Base-by-base conservation (phyloP, 73 alveolate species). In the Tetrahymena elliotti region DNA sequence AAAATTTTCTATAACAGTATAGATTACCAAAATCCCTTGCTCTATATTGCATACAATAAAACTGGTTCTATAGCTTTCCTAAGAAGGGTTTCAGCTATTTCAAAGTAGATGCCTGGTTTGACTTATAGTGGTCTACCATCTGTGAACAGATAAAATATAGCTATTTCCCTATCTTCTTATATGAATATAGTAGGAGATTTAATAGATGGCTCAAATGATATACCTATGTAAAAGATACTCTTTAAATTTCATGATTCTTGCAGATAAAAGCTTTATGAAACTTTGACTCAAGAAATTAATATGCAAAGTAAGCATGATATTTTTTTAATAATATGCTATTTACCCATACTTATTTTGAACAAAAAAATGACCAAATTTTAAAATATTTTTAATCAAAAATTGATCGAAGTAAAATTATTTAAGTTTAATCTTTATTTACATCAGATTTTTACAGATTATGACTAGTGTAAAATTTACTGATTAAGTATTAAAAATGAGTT, bases 1-100 rank as follows among this genome's bases (percentile, higher is more conserved):
- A 96, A 96, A 27, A 24, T 88, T 83, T 93, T 96, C 15, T 95
- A 94, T 33, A 83, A 93, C 0, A 52, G 84, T 16, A 84, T 96
- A 35, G 68, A 94, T 16, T 35, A 38, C 13, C 94, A 95, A 35
- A 37, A 53, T 40, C 41, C 97, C 4, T 95, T 93, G 20, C 92
- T 95, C 52, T 22, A 92, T 8, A 88, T 93, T 22, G 97, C 92
- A 3, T 95, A 95, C 24, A 94, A 96, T 93, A 27, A 96, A 52
- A 83, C 96, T 47, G 37, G 38, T 33, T 47, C 84, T n/a, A 40
- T 53, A 93, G 84, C 93, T 37, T 92, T 82, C 93, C 40, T 93
- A 96, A 84, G 88, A 96, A 96, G 95, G 35, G 96, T 93, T 47
- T 88, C 95, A 3, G 82, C 96, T 8, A 94, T 94, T 3, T 33